Base-by-base conservation (phyloP, 441 rosid genomes). In the Iberis amara region DNA sequence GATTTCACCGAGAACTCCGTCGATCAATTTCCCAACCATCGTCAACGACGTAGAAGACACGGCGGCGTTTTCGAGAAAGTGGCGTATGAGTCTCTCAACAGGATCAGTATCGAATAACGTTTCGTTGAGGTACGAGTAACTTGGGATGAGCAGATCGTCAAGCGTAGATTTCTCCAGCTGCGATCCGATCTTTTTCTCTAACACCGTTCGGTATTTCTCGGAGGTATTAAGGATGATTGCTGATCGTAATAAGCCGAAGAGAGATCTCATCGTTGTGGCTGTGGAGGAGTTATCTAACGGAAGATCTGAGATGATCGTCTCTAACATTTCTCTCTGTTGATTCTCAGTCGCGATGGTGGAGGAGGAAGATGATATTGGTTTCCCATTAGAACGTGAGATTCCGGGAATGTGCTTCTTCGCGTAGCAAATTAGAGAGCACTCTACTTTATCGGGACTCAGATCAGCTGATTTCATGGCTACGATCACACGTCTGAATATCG, bases 91-190 rank as follows among this genome's bases (percentile, higher is more conserved):
- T 50, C 84, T 78, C 72, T 76, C 85, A 0, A 83, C 75, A 59
- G 82, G 75, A 69, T 80, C 80, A 11, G 80, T 86, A 41, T 83
- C 84, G 57, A 80, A 83, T 44, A 83, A 62, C 0, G 90, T 83
- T 59, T 83, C 90, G 42, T 80, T 76, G 38, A 83, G 82, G 70
- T 80, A 80, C 0, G 90, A 83, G 39, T 83, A 83, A 52, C 90
- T 83, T 4, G 90, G 90, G 38, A 83, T 78, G 51, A 83, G 74
- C 18, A 83, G 48, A 65, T 83, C 90, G 64, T 83, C 90, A 8
- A 80, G 78, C 32, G 79, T 73, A 28, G 81, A 84, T 65, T 65
- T 64, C 28, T 83, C 84, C 7, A 83, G 80, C 69, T 76, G 84
- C 36, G 73, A 62, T 39, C 81, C 86, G 11, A 83, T 79, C 71